Evolutionary conservation across 164 flowering plant species (phyloP).

Genomic region (Pachysandra terminalis): DNA sequence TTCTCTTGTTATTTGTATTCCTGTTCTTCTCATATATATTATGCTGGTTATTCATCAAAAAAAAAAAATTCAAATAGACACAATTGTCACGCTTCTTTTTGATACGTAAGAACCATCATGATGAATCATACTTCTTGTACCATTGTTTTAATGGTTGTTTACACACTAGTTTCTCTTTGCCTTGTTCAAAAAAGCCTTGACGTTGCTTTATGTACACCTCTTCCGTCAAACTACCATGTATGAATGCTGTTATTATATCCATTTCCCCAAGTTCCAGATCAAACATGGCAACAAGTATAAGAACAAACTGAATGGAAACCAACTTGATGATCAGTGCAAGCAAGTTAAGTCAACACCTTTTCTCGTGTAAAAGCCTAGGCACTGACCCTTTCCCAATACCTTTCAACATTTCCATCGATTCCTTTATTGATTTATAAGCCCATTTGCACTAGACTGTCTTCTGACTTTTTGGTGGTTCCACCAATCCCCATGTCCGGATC

Average conservation of each 20-base stretch:
- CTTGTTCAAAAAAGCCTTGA: background rate
- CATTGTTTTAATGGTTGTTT: slow-evolving; percentile 6
- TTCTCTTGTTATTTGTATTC: too few species aligned
- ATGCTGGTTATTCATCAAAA: too few species aligned
- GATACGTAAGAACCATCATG: background rate
- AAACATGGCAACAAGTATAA: background rate
- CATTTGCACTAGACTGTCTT: slow-evolving; percentile 4
- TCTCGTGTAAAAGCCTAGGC: slow-evolving; percentile 1
- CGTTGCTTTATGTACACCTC: slow-evolving; percentile 13
- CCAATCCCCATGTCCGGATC: background rate
- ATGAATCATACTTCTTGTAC: slow-evolving; percentile 12
- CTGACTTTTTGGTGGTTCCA: background rate
- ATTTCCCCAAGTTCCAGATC: slow-evolving; percentile 2
- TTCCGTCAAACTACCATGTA: slow-evolving; percentile 17
- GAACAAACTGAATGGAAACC: slow-evolving; percentile 1
- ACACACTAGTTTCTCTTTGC: background rate
- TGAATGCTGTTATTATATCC: slow-evolving; percentile 15
- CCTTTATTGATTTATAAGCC: slow-evolving; percentile 1
- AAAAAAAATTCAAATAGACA: slow-evolving; percentile 1
- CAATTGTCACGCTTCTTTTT: slow-evolving; percentile 1
- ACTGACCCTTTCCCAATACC: slow-evolving; percentile 1
- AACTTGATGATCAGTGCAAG: background rate
- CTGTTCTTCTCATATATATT: too few species aligned
- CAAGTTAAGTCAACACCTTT: slow-evolving; percentile 5
- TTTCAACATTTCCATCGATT: background rate